Evolutionary conservation across 768 basidiomycete species (phyloP).

Genomic region (Sarcodon sp.): DNA sequence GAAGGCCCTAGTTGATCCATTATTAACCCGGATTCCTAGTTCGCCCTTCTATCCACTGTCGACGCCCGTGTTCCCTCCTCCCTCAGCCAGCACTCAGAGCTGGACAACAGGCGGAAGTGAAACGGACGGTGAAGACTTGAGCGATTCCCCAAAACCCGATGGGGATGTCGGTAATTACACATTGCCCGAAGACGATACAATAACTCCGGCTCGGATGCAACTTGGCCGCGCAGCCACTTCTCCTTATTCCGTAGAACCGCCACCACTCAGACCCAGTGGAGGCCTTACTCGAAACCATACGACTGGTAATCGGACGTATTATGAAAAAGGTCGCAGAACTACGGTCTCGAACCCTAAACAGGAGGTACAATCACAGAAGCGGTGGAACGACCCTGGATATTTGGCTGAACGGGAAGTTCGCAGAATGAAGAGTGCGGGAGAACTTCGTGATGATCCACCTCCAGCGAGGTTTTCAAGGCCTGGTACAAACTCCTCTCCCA

Average conservation of each 20-base stretch:
- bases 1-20: constrained; percentile 79
- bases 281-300: constrained; percentile 56
- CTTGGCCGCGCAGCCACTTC: constrained; percentile 40
- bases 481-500: constrained; percentile 18
- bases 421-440: constrained; percentile 82
- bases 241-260: constrained; percentile 21
- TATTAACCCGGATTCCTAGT: constrained; percentile 48
- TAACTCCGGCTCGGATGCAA: constrained; percentile 46
- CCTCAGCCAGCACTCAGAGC: constrained; percentile 32
- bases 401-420: constrained; percentile 45
- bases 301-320: constrained; percentile 40
- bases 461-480: constrained; percentile 13
- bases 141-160: constrained; percentile 32
- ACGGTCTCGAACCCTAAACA: background rate
- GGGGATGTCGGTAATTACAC: constrained; percentile 14
- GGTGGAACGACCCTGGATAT: background rate
- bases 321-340: constrained; percentile 15
- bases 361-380: background rate
- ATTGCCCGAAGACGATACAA: constrained; percentile 59
- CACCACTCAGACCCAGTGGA: constrained; percentile 17
- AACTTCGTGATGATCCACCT: constrained; percentile 36
- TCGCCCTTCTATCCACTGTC: constrained; percentile 55
- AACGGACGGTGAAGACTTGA: constrained; percentile 41
- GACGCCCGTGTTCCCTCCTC: constrained; percentile 43
- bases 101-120: constrained; percentile 31